Percentiles rank a stretch among this genome's conserved stretches.
Evolutionary conservation across 352 stramenopile genomes (phyloP).

Genomic region (Pythium aphanidermatum): DNA sequence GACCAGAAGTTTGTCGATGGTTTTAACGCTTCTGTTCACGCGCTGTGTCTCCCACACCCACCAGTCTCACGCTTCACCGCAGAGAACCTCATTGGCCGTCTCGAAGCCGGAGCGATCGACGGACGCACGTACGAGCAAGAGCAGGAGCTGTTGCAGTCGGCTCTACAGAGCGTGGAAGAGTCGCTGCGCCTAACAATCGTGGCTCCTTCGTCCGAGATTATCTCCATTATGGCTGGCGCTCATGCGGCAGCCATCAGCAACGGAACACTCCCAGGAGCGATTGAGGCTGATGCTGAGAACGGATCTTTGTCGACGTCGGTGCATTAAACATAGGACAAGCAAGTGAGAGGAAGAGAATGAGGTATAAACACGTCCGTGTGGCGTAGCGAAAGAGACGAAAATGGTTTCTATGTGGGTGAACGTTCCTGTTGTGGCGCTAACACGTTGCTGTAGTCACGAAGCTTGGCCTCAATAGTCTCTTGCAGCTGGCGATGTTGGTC

Average conservation of each 20-base stretch:
- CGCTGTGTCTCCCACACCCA: slow-evolving; percentile 30
- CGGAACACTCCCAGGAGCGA: slow-evolving; percentile 1
- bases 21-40: slow-evolving; percentile 39
- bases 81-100: slow-evolving; percentile 40
- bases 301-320: background rate
- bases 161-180: slow-evolving; percentile 37
- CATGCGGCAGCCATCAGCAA: slow-evolving; percentile 4
- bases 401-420: too few species aligned
- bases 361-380: too few species aligned
- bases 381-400: too few species aligned
- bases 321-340: background rate
- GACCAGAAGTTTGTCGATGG: slow-evolving; percentile 50
- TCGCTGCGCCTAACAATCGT: slow-evolving; percentile 46
- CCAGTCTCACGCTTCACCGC: slow-evolving; percentile 18
- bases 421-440: too few species aligned
- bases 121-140: slow-evolving; percentile 52
- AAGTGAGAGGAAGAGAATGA: too few species aligned
- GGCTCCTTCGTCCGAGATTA: slow-evolving; percentile 47
- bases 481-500: slow-evolving; percentile 12
- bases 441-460: slow-evolving; percentile 16
- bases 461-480: slow-evolving; percentile 11
- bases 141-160: slow-evolving; percentile 36
- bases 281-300: background rate
- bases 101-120: slow-evolving; percentile 40
- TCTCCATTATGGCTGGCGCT: slow-evolving; percentile 53